Evolutionary conservation across 495 filamentous ascomycete genomes (phyloP).

Genomic region (Tuber umbilicatum): DNA sequence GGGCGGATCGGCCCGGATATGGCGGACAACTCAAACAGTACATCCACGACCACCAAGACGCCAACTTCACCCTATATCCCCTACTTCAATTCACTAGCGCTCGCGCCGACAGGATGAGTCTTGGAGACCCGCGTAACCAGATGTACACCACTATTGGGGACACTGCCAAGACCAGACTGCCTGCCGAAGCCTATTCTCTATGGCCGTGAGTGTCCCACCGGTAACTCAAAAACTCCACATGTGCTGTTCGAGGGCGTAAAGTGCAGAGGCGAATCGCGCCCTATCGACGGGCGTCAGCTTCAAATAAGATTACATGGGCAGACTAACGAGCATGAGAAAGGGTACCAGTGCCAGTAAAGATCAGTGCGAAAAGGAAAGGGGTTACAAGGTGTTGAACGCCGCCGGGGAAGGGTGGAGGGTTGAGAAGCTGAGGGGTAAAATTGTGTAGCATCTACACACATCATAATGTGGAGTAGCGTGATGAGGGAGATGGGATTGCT

Average conservation of each 20-base stretch:
- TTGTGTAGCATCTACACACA: not conserved
- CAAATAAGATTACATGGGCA: constrained; percentile 19
- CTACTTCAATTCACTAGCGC: constrained; percentile 19
- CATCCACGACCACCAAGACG: constrained; percentile 12
- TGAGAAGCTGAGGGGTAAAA: not conserved
- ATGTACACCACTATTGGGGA: constrained; percentile 29
- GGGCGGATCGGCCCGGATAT: constrained; percentile 29
- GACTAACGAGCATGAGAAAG: constrained; percentile 22
- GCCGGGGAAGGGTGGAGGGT: not conserved
- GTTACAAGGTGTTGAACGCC: constrained; percentile 11
- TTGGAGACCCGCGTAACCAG: constrained; percentile 10
- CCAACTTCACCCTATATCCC: constrained; percentile 22
- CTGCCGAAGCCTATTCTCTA: not conserved
- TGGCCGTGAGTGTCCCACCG: not conserved
- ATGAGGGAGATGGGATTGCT: not conserved
- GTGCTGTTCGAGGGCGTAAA: constrained; percentile 20
- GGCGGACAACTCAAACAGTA: constrained; percentile 30
- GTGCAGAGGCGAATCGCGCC: constrained; percentile 17
- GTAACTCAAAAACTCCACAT: constrained; percentile 6
- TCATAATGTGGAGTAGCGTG: not conserved
- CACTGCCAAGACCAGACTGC: constrained; percentile 19
- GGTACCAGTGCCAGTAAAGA: constrained; percentile 6
- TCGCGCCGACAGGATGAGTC: not conserved
- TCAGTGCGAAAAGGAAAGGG: constrained; percentile 10
- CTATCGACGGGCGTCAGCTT: constrained; percentile 17